These are phyloP conservation scores for Saposhnikovia divaricata DNA, from an alignment of 129 eudicot genomes.

Conservation along the genomic window DNA sequence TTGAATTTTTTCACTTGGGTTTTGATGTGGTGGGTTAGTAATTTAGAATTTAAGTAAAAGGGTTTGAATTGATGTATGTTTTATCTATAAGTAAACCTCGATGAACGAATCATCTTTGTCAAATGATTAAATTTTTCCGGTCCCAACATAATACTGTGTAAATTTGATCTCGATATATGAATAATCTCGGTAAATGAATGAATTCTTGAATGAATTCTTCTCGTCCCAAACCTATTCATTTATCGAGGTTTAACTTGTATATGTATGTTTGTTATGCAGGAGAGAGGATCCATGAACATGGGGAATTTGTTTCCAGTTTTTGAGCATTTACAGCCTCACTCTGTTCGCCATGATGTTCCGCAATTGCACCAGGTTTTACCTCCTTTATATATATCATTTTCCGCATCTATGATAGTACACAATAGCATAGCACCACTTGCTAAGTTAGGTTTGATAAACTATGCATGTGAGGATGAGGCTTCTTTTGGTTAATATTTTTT, in stretches of 20 bases:
- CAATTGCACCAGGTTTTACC: constrained; percentile 46
- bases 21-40: not conserved
- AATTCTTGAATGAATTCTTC: no score
- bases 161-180: no score
- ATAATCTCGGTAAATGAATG: no score
- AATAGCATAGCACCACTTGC: not conserved
- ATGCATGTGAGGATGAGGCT: not conserved
- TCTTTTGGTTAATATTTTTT: no score
- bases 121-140: no score
- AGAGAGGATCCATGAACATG: constrained; percentile 54
- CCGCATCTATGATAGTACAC: not conserved
- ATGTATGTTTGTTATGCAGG: constrained; percentile 39
- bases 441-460: not conserved
- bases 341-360: constrained; percentile 52
- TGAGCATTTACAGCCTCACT: constrained; percentile 72
- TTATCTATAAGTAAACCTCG: not conserved
- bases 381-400: not conserved
- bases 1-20: not conserved
- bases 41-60: not conserved
- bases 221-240: no score
- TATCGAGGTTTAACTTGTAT: not conserved
- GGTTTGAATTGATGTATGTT: not conserved
- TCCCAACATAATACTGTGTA: no score
- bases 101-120: no score
- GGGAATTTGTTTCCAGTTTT: constrained; percentile 58